phyloP scores from a whole-genome alignment of 139 green algal genomes.

The Auxenochlorella protothecoides region DNA sequence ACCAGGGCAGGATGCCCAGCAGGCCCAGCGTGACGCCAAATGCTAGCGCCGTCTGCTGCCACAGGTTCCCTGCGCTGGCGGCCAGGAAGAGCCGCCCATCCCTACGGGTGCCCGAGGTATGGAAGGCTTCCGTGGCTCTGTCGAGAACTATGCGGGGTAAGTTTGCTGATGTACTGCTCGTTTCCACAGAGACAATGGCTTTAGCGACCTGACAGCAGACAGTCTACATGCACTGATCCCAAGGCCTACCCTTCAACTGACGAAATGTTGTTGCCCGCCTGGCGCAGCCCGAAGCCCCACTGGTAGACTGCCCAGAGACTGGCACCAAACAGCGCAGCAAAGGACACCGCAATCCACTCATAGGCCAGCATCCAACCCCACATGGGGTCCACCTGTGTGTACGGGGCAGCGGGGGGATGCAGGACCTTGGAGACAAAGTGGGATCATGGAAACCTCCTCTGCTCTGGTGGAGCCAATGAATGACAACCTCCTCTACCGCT shows the following conservation, averaged over 20 bases:
- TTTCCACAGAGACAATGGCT: background rate
- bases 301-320: slow-evolving; percentile 21
- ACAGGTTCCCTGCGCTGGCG: background rate
- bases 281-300: slow-evolving; percentile 1
- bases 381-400: slow-evolving; percentile 18
- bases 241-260: too few species aligned
- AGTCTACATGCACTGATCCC: too few species aligned
- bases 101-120: background rate
- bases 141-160: background rate
- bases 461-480: background rate
- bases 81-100: background rate
- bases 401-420: background rate
- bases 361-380: slow-evolving; percentile 41
- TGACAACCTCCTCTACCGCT: background rate
- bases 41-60: background rate
- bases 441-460: too few species aligned
- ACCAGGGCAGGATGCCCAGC: slow-evolving; percentile 5
- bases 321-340: slow-evolving; percentile 13
- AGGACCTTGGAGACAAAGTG: too few species aligned
- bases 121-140: background rate
- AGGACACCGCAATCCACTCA: slow-evolving; percentile 31
- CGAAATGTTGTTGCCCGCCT: background rate
- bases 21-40: background rate
- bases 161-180: background rate
- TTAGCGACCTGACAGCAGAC: too few species aligned